A percentile compares a stretch with the other conserved stretches of the same genome.
Conservation (phyloP, 805 yeast genomes). For the Wickerhamomyces strasburgensis region DNA sequence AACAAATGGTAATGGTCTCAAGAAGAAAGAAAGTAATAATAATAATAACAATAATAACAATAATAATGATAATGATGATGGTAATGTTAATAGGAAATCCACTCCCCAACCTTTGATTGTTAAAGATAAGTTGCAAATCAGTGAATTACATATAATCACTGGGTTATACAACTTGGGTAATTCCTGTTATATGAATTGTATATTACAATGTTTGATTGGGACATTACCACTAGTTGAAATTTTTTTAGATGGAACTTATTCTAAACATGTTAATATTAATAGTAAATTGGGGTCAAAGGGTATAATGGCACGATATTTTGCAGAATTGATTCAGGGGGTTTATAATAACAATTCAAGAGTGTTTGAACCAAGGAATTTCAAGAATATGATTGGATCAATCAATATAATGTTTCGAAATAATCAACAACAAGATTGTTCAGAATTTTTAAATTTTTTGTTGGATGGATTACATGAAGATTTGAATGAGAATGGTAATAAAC, state of each 20-base stretch:
- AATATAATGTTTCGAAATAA: constrained; percentile 58
- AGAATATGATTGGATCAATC: constrained; percentile 60
- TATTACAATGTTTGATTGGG: constrained; percentile 80
- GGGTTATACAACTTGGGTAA: constrained; percentile 84
- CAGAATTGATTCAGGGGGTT: constrained; percentile 52
- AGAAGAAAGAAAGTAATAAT: background rate
- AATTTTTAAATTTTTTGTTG: constrained; percentile 66
- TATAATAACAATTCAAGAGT: constrained; percentile 38
- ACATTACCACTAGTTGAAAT: constrained; percentile 60
- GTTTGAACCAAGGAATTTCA: constrained; percentile 60
- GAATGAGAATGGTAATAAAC: constrained; percentile 57
- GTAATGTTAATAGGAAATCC: background rate
- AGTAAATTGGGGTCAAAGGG: constrained; percentile 82
- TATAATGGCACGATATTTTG: constrained; percentile 63
- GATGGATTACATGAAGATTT: constrained; percentile 83
- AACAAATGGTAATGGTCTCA: no score
- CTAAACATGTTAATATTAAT: constrained; percentile 62
- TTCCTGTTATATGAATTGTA: constrained; percentile 89
- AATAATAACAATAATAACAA: background rate
- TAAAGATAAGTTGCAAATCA: constrained; percentile 2
- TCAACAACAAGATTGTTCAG: constrained; percentile 85
- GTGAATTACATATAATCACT: constrained; percentile 38
- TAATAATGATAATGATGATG: background rate
- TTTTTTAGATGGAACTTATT: constrained; percentile 57
- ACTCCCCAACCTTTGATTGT: constrained; percentile 9